Evolutionary conservation across 441 rosid species (phyloP).

Genomic region (Populus hybrid): DNA sequence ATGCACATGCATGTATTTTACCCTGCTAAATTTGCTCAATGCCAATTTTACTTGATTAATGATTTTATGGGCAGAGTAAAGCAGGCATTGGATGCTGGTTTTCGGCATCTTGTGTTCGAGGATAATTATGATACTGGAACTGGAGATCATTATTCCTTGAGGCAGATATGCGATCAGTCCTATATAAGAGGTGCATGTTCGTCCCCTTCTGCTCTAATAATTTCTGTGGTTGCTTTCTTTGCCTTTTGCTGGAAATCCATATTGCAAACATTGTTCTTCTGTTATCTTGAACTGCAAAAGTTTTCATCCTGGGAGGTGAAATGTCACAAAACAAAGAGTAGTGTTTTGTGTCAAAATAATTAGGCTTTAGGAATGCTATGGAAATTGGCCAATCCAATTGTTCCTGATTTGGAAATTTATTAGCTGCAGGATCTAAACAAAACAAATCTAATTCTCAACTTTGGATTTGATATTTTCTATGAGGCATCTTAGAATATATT

Average conservation of each 20-base stretch:
- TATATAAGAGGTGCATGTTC: slow-evolving; percentile 66
- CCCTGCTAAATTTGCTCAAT: background rate
- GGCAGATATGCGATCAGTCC: slow-evolving; percentile 94
- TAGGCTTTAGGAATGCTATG: background rate
- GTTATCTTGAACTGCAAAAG: background rate
- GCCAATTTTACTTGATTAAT: slow-evolving; percentile 21
- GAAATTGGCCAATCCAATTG: background rate
- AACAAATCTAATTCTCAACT: slow-evolving; percentile 1
- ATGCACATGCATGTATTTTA: background rate
- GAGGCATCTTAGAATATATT: background rate
- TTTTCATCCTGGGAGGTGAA: background rate
- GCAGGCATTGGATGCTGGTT: slow-evolving; percentile 84
- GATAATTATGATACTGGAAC: slow-evolving; percentile 99
- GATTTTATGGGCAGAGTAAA: slow-evolving; percentile 52
- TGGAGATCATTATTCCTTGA: slow-evolving; percentile 93
- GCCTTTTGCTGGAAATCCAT: slow-evolving; percentile 1
- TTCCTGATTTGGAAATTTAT: background rate
- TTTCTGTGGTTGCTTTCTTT: slow-evolving; percentile 14
- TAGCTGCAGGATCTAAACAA: slow-evolving; percentile 1
- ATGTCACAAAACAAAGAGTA: background rate
- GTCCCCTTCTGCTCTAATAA: slow-evolving; percentile 5
- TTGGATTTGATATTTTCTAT: background rate
- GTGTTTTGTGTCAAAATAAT: background rate
- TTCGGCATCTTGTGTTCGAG: slow-evolving; percentile 87
- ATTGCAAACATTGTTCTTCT: background rate